Conservation (phyloP, 2,329 filamentous ascomycete species). For the Dothistroma pini region DNA sequence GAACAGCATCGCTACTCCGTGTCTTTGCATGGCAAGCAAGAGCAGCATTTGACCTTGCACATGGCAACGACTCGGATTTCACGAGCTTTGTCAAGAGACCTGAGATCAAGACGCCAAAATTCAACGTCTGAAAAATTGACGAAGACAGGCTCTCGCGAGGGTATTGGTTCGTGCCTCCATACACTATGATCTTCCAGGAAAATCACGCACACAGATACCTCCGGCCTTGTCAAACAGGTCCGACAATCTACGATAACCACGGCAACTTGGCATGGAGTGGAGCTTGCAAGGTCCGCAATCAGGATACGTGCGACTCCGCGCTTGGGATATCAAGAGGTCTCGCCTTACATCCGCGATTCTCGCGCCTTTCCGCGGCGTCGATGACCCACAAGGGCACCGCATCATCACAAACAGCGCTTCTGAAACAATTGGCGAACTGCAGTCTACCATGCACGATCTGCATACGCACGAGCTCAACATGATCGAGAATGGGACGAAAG, state of each 20-base stretch:
- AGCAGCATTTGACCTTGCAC: not conserved
- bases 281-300: slow-evolving; percentile 12
- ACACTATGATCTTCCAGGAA: slow-evolving; percentile 4
- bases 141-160: not conserved
- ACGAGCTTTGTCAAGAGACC: slow-evolving; percentile 4
- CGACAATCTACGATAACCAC: slow-evolving; percentile 6
- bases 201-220: slow-evolving; percentile 1
- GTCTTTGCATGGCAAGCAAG: not conserved
- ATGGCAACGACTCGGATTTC: not conserved
- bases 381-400: slow-evolving; percentile 7
- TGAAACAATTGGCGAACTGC: not conserved
- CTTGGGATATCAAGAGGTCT: slow-evolving; percentile 5
- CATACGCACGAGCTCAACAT: slow-evolving; percentile 41
- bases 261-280: slow-evolving; percentile 22
- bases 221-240: slow-evolving; percentile 4
- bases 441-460: slow-evolving; percentile 17
- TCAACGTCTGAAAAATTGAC: slow-evolving; percentile 2
- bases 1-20: not conserved
- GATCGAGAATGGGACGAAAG: slow-evolving; percentile 26
- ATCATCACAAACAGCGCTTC: slow-evolving; percentile 10
- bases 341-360: slow-evolving; percentile 9
- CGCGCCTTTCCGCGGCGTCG: not conserved
- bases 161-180: slow-evolving; percentile 10
- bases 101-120: slow-evolving; percentile 9
- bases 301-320: slow-evolving; percentile 20